Base-by-base conservation (phyloP, 1,284 basidiomycete genomes). In the Leccinum subrobustum region DNA sequence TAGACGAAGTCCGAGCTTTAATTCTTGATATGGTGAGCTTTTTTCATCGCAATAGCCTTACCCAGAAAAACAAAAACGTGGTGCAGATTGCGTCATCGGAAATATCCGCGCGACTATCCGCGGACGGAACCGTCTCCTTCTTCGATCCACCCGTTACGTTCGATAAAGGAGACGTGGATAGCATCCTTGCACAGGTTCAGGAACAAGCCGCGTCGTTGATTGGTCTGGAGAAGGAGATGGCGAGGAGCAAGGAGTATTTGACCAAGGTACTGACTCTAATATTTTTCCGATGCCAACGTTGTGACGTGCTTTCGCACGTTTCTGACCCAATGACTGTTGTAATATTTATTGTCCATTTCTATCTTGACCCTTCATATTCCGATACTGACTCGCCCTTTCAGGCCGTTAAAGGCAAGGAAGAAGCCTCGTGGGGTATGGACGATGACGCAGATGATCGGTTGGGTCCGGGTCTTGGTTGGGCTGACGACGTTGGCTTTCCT, bases 111-210 rank as follows among this genome's bases (percentile, higher is more conserved):
- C 80, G 78, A 35, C 81, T 92, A 42, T 84, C 85, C 3, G 80
- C 80, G 1, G 79, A 85, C 60, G 87, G 84, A 4, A 87, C 86
- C 0, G 89, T 92, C 25, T 87, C 87, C 0, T 92, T 92, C 73
- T 81, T 81, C 14, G 89, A 91, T 67, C 78, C 83, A 9, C 78
- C 80, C 2, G 76, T 80, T 29, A 75, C 84, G 70, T 87, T 90
- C 66, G 83, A 85, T 54, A 86, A 86, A 67, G 77, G 79, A 23
- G 83, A 91, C 64, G 80, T 88, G 25, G 89, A 94, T 68, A 71
- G 76, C 25, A 79, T 91, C 23, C 79, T 96, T 60, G 78, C 77
- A 64, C 76, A 78, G 3, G 83, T 85, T 3, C 87, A 89, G 70
- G 71, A 73, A 53, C 88, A 91, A 68, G 79, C 81, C 14, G 70